Evolutionary conservation across 2,329 filamentous ascomycete genomes (phyloP).

Genomic region (Sporothrix variecibatus): DNA sequence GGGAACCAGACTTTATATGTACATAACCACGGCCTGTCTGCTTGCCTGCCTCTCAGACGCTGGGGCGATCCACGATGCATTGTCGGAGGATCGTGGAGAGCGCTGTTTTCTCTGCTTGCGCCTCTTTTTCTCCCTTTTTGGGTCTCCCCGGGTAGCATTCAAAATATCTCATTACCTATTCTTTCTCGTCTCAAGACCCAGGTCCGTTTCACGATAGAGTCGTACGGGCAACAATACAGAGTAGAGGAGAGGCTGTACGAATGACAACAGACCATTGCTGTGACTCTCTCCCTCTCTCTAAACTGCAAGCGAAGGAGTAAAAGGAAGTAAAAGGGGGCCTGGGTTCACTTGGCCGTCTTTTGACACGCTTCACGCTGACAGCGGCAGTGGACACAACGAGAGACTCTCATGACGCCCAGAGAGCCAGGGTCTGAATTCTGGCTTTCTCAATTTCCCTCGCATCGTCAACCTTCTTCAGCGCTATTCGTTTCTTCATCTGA

Average conservation of each 20-base stretch:
- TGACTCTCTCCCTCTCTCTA: neutral
- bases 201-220: slow-evolving; percentile 10
- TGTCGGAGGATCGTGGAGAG: neutral
- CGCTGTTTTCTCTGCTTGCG: neutral
- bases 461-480: neutral
- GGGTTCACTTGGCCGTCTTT: neutral
- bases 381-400: neutral
- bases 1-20: neutral
- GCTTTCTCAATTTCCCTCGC: neutral
- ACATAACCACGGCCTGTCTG: neutral
- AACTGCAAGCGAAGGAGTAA: neutral
- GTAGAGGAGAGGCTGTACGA: neutral
- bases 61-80: slow-evolving; percentile 13
- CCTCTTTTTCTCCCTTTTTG: neutral
- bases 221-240: neutral
- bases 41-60: neutral
- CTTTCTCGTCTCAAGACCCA: neutral
- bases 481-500: slow-evolving; percentile 9
- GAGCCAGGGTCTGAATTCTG: neutral
- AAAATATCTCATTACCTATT: neutral
- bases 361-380: neutral
- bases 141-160: neutral
- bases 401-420: neutral
- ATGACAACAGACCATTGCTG: neutral
- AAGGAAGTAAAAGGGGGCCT: neutral